Evolutionary conservation across 23 red algal genomes (phyloP).

Genomic region (Gracilaria gracilis): DNA sequence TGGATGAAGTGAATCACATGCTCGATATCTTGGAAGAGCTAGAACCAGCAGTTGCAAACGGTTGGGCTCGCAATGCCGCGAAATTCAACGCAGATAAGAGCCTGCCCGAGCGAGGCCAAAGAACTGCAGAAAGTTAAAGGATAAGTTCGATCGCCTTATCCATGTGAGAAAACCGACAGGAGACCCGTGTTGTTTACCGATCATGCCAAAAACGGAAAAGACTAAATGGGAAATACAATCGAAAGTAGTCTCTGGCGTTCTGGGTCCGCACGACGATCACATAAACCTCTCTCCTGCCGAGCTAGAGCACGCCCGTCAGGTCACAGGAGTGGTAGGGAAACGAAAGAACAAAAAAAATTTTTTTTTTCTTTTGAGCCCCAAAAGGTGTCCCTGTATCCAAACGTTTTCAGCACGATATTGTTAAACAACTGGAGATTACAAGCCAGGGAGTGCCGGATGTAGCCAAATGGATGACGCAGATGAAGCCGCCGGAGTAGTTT

Average conservation of each 20-base stretch:
- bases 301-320: background rate
- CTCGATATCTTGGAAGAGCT: slow-evolving; percentile 15
- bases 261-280: background rate
- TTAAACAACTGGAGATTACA: too few relatives aligned
- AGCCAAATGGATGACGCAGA: too few relatives aligned
- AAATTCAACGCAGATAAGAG: background rate
- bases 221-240: background rate
- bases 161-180: background rate
- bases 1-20: background rate
- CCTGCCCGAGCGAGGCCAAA: too few relatives aligned
- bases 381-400: too few relatives aligned
- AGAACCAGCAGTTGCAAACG: background rate
- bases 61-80: background rate
- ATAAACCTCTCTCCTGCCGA: background rate
- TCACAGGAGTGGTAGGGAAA: background rate
- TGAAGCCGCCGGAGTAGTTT: background rate
- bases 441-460: too few relatives aligned
- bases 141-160: background rate
- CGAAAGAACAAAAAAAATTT: too few relatives aligned
- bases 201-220: background rate
- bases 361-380: too few relatives aligned
- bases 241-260: background rate
- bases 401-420: too few relatives aligned
- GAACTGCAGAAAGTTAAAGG: background rate
- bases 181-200: background rate